Conservation (phyloP, 2,329 filamentous ascomycete genomes). For the Cytospora leucostoma region DNA sequence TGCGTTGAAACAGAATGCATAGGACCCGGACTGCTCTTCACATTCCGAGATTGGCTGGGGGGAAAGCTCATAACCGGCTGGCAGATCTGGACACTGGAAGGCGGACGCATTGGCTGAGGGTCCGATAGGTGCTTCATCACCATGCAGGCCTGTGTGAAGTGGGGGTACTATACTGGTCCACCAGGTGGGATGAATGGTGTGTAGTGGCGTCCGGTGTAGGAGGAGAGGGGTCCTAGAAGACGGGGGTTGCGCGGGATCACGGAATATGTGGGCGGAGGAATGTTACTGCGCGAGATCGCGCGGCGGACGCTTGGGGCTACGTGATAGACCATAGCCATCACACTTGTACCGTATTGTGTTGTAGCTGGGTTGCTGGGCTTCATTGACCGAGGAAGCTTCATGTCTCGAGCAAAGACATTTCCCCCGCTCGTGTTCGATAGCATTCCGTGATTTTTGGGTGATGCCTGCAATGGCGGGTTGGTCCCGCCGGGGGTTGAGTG, state of each 20-base stretch:
- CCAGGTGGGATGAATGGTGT: constrained; percentile 14
- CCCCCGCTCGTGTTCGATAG: background rate
- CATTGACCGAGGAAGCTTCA: background rate
- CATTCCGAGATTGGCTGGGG: constrained; percentile 10
- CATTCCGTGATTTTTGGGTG: background rate
- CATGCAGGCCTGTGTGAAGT: constrained; percentile 18
- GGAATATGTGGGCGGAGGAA: constrained; percentile 9
- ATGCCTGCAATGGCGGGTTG: background rate
- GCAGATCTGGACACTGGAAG: background rate
- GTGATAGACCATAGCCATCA: background rate
- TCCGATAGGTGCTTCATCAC: constrained; percentile 12
- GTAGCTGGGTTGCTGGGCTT: background rate
- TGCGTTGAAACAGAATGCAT: constrained; percentile 13
- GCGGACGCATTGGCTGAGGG: background rate
- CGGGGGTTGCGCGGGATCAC: constrained; percentile 15
- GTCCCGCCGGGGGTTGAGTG: background rate
- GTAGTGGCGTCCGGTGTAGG: constrained; percentile 20
- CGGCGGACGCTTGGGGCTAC: background rate
- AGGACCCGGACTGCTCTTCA: constrained; percentile 15
- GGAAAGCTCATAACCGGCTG: constrained; percentile 6
- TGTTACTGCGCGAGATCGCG: background rate
- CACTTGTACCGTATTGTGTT: background rate
- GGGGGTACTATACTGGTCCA: background rate
- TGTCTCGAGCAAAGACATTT: background rate
- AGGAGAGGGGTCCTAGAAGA: constrained; percentile 1